A percentile compares a stretch with the other conserved stretches of the same genome.
Evolutionary conservation across 2,329 filamentous ascomycete genomes (phyloP).

Genomic region (Exophiala alcalophila): DNA sequence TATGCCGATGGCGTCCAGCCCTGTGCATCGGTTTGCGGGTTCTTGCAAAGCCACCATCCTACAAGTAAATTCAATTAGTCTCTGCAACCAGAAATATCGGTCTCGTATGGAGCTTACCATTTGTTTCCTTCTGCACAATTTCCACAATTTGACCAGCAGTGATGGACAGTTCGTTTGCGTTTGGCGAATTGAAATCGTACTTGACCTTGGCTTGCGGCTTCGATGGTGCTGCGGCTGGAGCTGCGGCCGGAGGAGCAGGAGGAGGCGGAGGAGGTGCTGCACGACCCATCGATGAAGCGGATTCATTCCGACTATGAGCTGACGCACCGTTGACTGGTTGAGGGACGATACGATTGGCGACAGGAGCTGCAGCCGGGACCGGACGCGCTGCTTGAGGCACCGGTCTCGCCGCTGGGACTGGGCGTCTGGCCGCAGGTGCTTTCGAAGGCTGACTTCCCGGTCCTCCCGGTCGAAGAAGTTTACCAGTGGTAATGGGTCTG

Average conservation of each 20-base stretch:
- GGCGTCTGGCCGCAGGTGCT: constrained; percentile 30
- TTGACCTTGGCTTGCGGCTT: constrained; percentile 84
- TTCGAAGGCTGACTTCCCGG: constrained; percentile 77
- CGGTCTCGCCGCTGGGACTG: constrained; percentile 39
- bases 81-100: too few species aligned
- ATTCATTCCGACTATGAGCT: constrained; percentile 56
- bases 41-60: constrained; percentile 97
- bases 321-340: constrained; percentile 39
- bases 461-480: constrained; percentile 87
- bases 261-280: constrained; percentile 57
- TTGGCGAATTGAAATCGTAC: constrained; percentile 86
- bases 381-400: constrained; percentile 30
- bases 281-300: constrained; percentile 48
- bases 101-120: constrained; percentile 78
- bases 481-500: constrained; percentile 88
- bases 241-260: constrained; percentile 64
- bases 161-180: constrained; percentile 79
- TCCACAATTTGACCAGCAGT: constrained; percentile 76
- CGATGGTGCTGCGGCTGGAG: constrained; percentile 57
- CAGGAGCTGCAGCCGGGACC: constrained; percentile 25
- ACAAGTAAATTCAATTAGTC: too few species aligned
- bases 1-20: constrained; percentile 95
- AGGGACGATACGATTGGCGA: constrained; percentile 44
- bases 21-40: constrained; percentile 63
- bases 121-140: constrained; percentile 90